These are phyloP conservation scores for Chondrus crispus DNA, from an alignment of 23 red algal species.

Conservation along the genomic window DNA sequence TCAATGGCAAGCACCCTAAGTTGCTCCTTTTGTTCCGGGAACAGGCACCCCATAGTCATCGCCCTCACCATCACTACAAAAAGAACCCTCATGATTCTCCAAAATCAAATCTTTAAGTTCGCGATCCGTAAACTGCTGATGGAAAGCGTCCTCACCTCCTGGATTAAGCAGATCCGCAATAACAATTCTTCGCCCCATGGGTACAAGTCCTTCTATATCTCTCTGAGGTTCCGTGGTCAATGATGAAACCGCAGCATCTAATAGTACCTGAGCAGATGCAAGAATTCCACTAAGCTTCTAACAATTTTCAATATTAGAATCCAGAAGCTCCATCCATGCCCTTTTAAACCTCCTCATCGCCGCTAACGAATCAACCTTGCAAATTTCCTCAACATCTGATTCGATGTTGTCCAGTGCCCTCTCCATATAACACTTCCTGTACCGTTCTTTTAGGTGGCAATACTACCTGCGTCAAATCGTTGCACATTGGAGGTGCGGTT, in stretches of 20 bases:
- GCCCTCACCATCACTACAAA: not conserved
- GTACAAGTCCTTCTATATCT: not conserved
- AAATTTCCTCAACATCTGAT: not conserved
- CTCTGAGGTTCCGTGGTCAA: not conserved
- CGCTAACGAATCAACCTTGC: not conserved
- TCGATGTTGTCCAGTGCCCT: not conserved
- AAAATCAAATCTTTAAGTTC: not conserved
- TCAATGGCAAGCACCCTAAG: not conserved
- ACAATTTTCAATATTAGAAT: not conserved
- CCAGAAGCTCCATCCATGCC: not conserved
- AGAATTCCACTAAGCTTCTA: not conserved
- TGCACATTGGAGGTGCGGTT: not conserved
- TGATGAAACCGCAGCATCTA: not conserved
- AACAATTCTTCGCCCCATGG: not conserved
- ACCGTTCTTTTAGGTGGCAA: not conserved
- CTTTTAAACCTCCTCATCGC: not conserved
- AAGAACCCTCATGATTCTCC: not conserved
- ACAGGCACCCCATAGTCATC: too few relatives aligned
- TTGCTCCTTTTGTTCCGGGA: not conserved
- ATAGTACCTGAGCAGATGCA: not conserved
- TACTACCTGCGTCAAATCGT: not conserved
- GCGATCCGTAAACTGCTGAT: not conserved
- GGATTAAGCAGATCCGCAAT: not conserved
- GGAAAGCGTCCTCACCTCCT: not conserved
- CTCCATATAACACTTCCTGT: not conserved